Evolutionary conservation across 1,139 yeast genomes (phyloP).

Genomic region (Blastobotrys proliferans): DNA sequence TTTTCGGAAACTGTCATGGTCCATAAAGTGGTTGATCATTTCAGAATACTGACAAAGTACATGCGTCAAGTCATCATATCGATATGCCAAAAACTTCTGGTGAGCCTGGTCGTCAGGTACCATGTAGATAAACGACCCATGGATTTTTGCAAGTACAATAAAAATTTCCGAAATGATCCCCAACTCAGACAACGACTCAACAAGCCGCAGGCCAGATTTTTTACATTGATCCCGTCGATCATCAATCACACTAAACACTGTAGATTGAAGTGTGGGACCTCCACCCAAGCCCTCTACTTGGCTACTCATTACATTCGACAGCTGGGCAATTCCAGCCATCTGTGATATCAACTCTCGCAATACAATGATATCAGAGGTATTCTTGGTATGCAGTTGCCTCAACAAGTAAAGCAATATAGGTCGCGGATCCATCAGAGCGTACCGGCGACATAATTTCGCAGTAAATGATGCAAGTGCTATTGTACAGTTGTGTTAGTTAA

Average conservation of each 20-base stretch:
- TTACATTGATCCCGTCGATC: conserved; percentile 40
- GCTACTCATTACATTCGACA: conserved; percentile 56
- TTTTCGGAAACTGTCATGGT: conserved; percentile 35
- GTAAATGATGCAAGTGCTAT: conserved; percentile 37
- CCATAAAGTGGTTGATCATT: conserved; percentile 51
- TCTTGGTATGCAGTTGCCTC: conserved; percentile 61
- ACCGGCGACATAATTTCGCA: conserved; percentile 35
- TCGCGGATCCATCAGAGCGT: conserved; percentile 35
- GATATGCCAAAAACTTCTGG: conserved; percentile 66
- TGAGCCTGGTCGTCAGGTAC: conserved; percentile 45
- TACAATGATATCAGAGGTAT: conserved; percentile 62
- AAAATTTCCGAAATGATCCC: conserved; percentile 59
- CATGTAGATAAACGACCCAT: conserved; percentile 33
- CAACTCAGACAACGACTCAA: conserved; percentile 45
- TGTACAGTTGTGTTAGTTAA: background rate
- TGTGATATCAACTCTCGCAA: conserved; percentile 63
- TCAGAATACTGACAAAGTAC: conserved; percentile 64
- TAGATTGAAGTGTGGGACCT: conserved; percentile 53
- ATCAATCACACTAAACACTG: conserved; percentile 59
- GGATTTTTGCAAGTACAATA: conserved; percentile 55
- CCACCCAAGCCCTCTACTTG: conserved; percentile 69
- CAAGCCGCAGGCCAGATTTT: conserved; percentile 51
- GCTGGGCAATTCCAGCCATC: conserved; percentile 81
- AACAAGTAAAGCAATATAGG: conserved; percentile 54
- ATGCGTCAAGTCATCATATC: conserved; percentile 66